phyloP scores from a whole-genome alignment of 2,329 filamentous ascomycete species.

The Beauveria sp. region DNA sequence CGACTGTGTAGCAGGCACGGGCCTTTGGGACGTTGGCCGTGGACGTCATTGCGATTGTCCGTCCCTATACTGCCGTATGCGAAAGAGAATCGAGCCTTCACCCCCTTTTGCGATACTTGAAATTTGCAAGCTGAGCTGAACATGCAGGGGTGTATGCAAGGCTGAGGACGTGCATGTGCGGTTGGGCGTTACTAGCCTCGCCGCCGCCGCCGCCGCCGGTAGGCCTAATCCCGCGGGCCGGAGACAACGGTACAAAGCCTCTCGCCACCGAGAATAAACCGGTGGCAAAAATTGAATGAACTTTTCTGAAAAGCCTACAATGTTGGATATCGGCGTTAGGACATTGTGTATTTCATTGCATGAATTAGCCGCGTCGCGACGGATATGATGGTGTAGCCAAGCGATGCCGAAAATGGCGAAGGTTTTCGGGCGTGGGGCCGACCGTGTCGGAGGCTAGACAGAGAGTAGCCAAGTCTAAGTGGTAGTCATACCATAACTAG shows the following conservation, averaged over 20 bases:
- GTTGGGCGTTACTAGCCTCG: too few species aligned
- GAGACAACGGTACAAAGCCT: background rate
- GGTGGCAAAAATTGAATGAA: background rate
- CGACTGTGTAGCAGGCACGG: conserved; percentile 13
- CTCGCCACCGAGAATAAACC: background rate
- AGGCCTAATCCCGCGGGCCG: too few species aligned
- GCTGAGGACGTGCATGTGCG: too few species aligned
- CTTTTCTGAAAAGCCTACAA: background rate
- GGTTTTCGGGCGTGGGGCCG: conserved; percentile 2
- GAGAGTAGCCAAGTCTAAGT: background rate
- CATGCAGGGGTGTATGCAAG: too few species aligned
- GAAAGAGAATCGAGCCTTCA: too few species aligned
- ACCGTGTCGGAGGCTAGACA: background rate
- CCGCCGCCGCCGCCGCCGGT: too few species aligned
- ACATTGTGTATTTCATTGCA: background rate
- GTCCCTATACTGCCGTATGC: too few species aligned
- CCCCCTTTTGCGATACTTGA: too few species aligned
- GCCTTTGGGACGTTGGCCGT: conserved; percentile 67
- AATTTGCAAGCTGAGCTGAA: too few species aligned
- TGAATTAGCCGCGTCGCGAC: background rate
- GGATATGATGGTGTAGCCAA: conserved; percentile 4
- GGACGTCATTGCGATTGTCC: conserved; percentile 46
- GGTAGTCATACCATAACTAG: background rate
- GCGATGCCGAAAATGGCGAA: conserved; percentile 1
- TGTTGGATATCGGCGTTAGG: background rate